A percentile compares a stretch with the other conserved stretches of the same genome.
Conservation (phyloP, 1,284 basidiomycete species). For the Schizophyllum commune region DNA sequence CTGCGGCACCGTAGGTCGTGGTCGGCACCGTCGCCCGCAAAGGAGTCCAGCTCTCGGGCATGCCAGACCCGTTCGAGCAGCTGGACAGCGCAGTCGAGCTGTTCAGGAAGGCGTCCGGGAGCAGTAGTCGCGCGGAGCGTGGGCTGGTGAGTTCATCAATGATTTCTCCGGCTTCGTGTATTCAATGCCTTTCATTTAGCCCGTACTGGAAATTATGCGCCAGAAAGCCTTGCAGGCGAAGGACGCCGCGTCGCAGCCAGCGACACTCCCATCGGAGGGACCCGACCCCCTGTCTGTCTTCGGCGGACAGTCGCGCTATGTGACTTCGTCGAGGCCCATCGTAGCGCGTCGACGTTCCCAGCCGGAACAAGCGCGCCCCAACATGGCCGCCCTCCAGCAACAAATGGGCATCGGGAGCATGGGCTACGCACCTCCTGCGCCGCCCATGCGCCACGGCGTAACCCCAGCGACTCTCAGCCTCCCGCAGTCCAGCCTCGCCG, state of each 20-base stretch:
- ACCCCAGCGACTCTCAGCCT: background rate
- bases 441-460: background rate
- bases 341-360: background rate
- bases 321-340: constrained; percentile 3
- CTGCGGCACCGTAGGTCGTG: background rate
- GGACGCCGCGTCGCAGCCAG: constrained; percentile 15
- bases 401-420: constrained; percentile 7
- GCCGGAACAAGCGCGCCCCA: background rate
- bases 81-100: constrained; percentile 33
- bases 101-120: constrained; percentile 32
- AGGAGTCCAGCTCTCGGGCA: constrained; percentile 27
- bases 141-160: constrained; percentile 27
- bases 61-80: constrained; percentile 32
- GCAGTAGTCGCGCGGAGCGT: constrained; percentile 35
- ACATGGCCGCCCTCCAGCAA: background rate
- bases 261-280: constrained; percentile 15
- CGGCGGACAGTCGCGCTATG: constrained; percentile 21
- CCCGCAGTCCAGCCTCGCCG: background rate
- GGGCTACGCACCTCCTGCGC: too few relatives aligned
- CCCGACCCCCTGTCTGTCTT: constrained; percentile 33
- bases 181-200: constrained; percentile 17
- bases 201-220: constrained; percentile 31
- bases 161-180: background rate
- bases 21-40: background rate
- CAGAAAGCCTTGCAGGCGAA: constrained; percentile 27